These are phyloP conservation scores for Ganoderma boninense DNA, from an alignment of 1,284 basidiomycete genomes.

Conservation along the genomic window DNA sequence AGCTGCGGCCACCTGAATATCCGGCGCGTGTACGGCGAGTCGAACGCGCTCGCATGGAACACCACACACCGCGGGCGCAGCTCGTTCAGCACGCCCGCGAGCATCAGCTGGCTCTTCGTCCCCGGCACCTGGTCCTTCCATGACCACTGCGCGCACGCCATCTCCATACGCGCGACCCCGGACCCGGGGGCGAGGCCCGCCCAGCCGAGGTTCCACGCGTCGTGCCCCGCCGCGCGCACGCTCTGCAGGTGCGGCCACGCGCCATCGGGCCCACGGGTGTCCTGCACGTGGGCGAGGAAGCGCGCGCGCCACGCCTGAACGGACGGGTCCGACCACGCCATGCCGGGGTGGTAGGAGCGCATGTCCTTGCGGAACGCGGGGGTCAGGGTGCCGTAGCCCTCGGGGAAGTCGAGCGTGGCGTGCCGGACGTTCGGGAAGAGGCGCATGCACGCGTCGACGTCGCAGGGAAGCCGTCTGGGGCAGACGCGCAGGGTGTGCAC, in stretches of 20 bases:
- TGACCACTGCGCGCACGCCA: neutral
- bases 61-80: neutral
- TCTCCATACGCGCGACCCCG: neutral
- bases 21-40: neutral
- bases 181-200: neutral
- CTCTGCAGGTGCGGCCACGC: slow-evolving; percentile 1
- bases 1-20: neutral
- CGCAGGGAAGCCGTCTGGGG: neutral
- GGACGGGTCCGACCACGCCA: neutral
- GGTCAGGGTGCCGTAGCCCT: neutral
- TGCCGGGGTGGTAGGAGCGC: neutral
- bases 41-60: neutral
- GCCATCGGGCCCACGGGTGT: neutral
- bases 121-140: no score
- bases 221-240: neutral
- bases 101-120: neutral
- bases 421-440: neutral
- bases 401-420: neutral
- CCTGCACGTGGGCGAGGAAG: neutral
- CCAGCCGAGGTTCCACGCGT: neutral
- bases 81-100: neutral
- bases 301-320: neutral
- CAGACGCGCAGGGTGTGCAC: slow-evolving; percentile 5
- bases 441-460: neutral
- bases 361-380: neutral